Evolutionary conservation across 2,329 filamentous ascomycete species (phyloP).

Genomic region (Aspergillus pseudoterreus): DNA sequence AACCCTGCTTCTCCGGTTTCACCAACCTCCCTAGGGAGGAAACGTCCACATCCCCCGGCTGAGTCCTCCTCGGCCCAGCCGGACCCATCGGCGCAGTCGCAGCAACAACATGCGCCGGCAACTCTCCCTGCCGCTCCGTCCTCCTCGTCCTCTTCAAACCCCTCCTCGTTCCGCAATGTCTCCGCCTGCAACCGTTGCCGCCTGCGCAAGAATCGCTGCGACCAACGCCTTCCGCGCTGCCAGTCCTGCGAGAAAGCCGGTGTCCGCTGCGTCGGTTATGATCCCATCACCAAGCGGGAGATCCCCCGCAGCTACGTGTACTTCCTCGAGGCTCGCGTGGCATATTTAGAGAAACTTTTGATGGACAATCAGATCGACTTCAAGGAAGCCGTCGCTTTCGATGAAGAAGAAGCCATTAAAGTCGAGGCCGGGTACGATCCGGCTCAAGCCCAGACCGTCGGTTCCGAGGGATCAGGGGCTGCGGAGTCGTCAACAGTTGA

Average conservation of each 20-base stretch:
- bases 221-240: conserved; percentile 87
- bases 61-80: conserved; percentile 22
- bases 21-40: conserved; percentile 32
- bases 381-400: conserved; percentile 66
- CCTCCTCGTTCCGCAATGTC: conserved; percentile 70
- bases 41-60: conserved; percentile 32
- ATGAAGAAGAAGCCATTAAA: conserved; percentile 43
- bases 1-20: conserved; percentile 29
- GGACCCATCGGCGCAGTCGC: conserved; percentile 17
- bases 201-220: conserved; percentile 88
- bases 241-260: conserved; percentile 89
- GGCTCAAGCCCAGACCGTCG: conserved; percentile 13
- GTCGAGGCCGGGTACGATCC: conserved; percentile 26
- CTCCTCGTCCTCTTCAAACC: conserved; percentile 23
- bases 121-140: conserved; percentile 6
- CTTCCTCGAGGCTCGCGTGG: conserved; percentile 83
- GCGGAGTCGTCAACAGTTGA: conserved; percentile 14
- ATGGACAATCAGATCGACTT: conserved; percentile 66
- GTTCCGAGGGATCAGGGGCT: conserved; percentile 13
- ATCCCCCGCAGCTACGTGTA: conserved; percentile 92
- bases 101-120: conserved; percentile 15
- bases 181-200: conserved; percentile 93
- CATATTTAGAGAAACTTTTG: conserved; percentile 76
- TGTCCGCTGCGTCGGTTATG: conserved; percentile 89
- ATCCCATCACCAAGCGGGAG: conserved; percentile 93